phyloP scores from a whole-genome alignment of 306 rosid genomes.

The Cucumis sativus region Cucumber_9930_V3 NC_026658.2:16826001-16826500 shows the following conservation, averaged over 20 bases:
- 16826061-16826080: too few species aligned
- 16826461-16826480: neutral
- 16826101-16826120: too few species aligned
- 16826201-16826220: neutral
- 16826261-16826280: slow-evolving; percentile 85
- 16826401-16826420: neutral
- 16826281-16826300: slow-evolving; percentile 71
- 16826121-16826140: neutral
- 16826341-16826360: slow-evolving; percentile 95
- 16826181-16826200: neutral
- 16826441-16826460: neutral
- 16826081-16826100: too few species aligned
- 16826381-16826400: slow-evolving; percentile 5
- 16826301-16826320: slow-evolving; percentile 68
- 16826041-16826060: too few species aligned
- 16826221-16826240: neutral
- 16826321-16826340: slow-evolving; percentile 78
- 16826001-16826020: too few species aligned
- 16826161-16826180: neutral
- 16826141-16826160: neutral
- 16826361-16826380: slow-evolving; percentile 52
- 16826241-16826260: slow-evolving; percentile 6
- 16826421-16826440: neutral
- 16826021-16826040: too few species aligned
- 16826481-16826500: neutral